Base-by-base conservation (phyloP, 306 rosid species). In the Lablab purpureus region DNA sequence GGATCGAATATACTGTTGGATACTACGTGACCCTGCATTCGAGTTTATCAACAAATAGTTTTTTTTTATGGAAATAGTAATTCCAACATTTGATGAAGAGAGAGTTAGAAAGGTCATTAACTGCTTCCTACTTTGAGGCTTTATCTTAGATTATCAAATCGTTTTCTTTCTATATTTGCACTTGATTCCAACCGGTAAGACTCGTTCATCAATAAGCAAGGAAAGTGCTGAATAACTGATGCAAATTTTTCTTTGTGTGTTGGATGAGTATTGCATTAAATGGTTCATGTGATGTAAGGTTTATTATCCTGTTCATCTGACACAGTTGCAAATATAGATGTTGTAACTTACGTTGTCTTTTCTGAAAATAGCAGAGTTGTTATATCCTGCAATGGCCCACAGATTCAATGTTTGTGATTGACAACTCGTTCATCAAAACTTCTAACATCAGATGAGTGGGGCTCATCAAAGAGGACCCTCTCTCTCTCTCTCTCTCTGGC, bases 401-500 rank as follows among this genome's bases (percentile, higher is more conserved):
- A n/a, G 50, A 73, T 87, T 83, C 71, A 84, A 49, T 79, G 81
- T 75, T 60, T 84, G 66, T 56, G 45, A 62, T 62, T 28, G 54
- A 85, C 83, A 80, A 87, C 80, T 85, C 75, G 81, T 70, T 65
- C 70, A 43, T 17, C 66, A 77, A 30, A 41, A 41, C 77, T 84
- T 82, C 77, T 65, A 77, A 85, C 80, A 77, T 80, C 76, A 83
- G 74, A 87, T 78, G 80, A 76, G 88, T 85, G 83, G 88, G 92
- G 28, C 76, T 85, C 87, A 78, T 67, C 22, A 46, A 3, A 54
- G 14, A 7, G 3, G 8, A 19, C 8, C 10, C 40, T 59, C 1
- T 58, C 17, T 4, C n/a, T 23, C 17, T 12, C 43, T 37, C 3
- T 41, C 15, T 43, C 49, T 43, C 15, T 28, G 25, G 22, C 55